These are phyloP conservation scores for Miamiensis avidus DNA, from an alignment of 169 alveolate species.

Conservation along the genomic window DNA sequence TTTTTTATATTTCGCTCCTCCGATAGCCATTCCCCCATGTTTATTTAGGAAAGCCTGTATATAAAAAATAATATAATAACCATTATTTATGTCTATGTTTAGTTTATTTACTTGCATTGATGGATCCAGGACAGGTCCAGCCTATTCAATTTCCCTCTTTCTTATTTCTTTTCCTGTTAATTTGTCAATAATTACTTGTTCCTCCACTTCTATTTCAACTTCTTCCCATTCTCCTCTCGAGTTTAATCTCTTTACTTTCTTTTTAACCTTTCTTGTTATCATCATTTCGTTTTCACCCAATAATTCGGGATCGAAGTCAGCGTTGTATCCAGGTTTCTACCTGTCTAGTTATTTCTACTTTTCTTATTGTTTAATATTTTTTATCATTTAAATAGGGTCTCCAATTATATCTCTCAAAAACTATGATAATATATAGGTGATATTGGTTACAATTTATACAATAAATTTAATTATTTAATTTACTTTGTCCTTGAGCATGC, in stretches of 20 bases:
- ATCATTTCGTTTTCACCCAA: constrained; percentile 35
- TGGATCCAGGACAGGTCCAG: constrained; percentile 10
- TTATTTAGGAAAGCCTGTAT: constrained; percentile 28
- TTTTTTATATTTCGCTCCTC: constrained; percentile 41
- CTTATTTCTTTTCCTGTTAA: constrained; percentile 39
- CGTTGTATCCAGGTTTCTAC: constrained; percentile 26
- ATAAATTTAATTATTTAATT: no score
- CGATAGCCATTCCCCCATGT: constrained; percentile 50
- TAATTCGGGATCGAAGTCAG: constrained; percentile 47
- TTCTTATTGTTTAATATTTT: constrained; percentile 40
- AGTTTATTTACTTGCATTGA: constrained; percentile 1
- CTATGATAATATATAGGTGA: neutral
- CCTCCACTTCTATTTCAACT: constrained; percentile 50
- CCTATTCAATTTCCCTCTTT: constrained; percentile 34
- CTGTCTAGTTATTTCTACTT: constrained; percentile 28
- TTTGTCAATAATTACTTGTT: constrained; percentile 38
- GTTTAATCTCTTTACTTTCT: constrained; percentile 40
- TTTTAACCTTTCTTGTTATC: constrained; percentile 35
- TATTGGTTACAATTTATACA: no score
- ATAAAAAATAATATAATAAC: no score
- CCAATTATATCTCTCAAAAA: constrained; percentile 36
- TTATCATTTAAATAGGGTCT: constrained; percentile 29
- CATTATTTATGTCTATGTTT: neutral
- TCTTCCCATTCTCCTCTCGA: constrained; percentile 49
- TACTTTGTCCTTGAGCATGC: constrained; percentile 32